Evolutionary conservation across 2,329 filamentous ascomycete species (phyloP), one percentile per base, ranked within the genome.

Genomic region (Fusarium subglutinans): DNA sequence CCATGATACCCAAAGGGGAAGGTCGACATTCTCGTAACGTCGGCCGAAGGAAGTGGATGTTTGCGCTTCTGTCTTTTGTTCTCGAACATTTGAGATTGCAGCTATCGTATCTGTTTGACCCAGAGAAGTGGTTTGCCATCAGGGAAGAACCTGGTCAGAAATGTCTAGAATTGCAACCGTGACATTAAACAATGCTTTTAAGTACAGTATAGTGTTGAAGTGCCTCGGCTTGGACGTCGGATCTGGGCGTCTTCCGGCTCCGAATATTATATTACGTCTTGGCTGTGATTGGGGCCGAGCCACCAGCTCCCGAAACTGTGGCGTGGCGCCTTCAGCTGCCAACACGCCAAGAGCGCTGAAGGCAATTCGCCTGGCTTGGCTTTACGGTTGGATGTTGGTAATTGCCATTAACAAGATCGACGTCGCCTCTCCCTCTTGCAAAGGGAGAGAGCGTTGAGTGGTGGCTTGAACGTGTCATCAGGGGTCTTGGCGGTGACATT

Each of bases 1-100:
- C 67, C 54, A 59, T 66, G 63, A 43, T 37, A 22, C 72, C 58
- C 37, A 74, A 74, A 67, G 47, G 41, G 72, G 72, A 68, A 74
- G 72, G 72, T 74, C 30, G 28, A 38, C 48, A 26, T 33, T 53
- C 35, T 50, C 18, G 35, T 40, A 57, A 26, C 58, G 63, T 68
- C 69, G 63, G 69, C 57, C 63, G 68, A 71, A 20, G 43, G 43
- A 35, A 40, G 24, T 33, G 18, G 26, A 55, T 18, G 26, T 20
- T 37, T 22, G 35, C 26, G 41, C 48, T 41, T 55, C 35, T 55
- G 24, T 26, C 2, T 41, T 18, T 10, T 28, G 51, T 55, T 55
- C 51, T 10, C 8, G 51, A 55, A 55, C 51, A 55, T 18, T 41
- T 26, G 0, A 38, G 3, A 14, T 5, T 17, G 12, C 5, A 2